Conservation (phyloP, 352 stramenopile species). For the Pythium periplocum region DNA sequence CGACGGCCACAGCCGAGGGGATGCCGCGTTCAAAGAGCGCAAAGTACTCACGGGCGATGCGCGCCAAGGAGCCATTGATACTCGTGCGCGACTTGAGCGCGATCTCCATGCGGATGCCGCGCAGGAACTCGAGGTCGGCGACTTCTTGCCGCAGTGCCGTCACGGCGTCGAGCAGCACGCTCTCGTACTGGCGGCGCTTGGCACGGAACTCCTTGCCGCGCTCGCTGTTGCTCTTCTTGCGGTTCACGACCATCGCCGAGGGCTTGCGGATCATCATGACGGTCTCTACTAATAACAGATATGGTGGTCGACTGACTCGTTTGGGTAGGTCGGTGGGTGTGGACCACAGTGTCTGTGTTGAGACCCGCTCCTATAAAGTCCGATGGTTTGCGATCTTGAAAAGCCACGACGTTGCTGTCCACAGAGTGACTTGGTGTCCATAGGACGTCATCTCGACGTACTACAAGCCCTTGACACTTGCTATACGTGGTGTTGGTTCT, state of each 20-base stretch:
- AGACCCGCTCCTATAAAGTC: too few relatives aligned
- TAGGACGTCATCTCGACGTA: too few relatives aligned
- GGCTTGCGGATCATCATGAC: too few relatives aligned
- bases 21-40: conserved; percentile 16
- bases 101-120: conserved; percentile 13
- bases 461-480: too few relatives aligned
- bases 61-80: conserved; percentile 20
- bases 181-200: conserved; percentile 43
- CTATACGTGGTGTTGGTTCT: too few relatives aligned
- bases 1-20: conserved; percentile 4
- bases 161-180: conserved; percentile 24
- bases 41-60: conserved; percentile 23
- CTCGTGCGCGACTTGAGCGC: conserved; percentile 4
- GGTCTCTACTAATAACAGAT: too few relatives aligned
- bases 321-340: too few relatives aligned
- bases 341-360: too few relatives aligned
- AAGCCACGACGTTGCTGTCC: too few relatives aligned
- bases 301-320: too few relatives aligned
- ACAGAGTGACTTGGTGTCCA: too few relatives aligned
- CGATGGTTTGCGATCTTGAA: too few relatives aligned
- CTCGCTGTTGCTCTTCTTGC: conserved; percentile 60
- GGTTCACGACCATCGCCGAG: not conserved
- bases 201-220: conserved; percentile 54
- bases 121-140: conserved; percentile 16
- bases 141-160: conserved; percentile 20